Evolutionary conservation across 2,329 filamentous ascomycete genomes (phyloP).

Genomic region (Verruconis gallopava): DNA sequence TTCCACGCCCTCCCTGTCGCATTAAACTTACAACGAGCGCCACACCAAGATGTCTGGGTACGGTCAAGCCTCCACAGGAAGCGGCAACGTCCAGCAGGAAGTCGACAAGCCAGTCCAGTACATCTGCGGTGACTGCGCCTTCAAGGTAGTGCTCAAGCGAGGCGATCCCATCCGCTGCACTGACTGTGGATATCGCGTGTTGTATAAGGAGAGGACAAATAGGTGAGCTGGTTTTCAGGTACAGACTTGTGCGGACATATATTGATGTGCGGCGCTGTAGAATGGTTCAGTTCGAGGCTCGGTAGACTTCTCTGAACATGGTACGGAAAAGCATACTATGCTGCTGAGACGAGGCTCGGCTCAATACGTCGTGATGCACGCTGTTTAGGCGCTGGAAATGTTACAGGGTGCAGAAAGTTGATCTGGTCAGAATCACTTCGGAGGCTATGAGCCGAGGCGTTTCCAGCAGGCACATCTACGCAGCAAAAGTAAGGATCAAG

Average conservation of each 20-base stretch:
- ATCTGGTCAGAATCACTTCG: no score
- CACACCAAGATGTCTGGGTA: not conserved
- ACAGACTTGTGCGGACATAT: not conserved
- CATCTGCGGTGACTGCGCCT: conserved; percentile 71
- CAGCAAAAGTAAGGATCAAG: no score
- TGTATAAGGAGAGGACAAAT: conserved; percentile 97
- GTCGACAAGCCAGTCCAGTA: conserved; percentile 42
- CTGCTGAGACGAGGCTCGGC: no score
- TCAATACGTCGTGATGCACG: no score
- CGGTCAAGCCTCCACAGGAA: conserved; percentile 7
- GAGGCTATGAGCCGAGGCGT: no score
- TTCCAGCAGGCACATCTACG: no score
- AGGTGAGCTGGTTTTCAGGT: conserved; percentile 51
- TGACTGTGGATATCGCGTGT: conserved; percentile 84
- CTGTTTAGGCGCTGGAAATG: no score
- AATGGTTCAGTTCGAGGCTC: conserved; percentile 97
- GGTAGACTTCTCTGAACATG: conserved; percentile 33
- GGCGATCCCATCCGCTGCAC: conserved; percentile 76
- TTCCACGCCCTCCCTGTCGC: no score
- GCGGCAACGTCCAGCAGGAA: conserved; percentile 14
- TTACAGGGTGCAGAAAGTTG: no score
- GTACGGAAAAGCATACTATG: not conserved
- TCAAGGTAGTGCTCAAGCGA: conserved; percentile 60
- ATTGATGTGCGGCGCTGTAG: conserved; percentile 24
- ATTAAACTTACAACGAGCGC: no score